These are phyloP conservation scores for Crithidia mellificae DNA, from an alignment of 208 protist species.

Conservation along the genomic window DNA sequence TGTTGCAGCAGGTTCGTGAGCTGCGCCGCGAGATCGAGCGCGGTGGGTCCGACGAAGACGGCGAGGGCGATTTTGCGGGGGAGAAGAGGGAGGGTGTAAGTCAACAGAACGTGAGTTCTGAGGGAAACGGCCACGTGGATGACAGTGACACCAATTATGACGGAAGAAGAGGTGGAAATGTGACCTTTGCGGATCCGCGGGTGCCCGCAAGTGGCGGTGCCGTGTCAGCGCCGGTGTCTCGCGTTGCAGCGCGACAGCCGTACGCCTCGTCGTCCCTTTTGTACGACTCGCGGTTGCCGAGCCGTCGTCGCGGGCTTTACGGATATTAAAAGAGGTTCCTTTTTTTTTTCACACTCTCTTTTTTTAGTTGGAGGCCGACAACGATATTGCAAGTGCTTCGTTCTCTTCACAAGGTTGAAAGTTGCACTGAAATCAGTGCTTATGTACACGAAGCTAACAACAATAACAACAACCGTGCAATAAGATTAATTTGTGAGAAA, in stretches of 20 bases:
- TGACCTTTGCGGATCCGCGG: not conserved
- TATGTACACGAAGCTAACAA: too few relatives aligned
- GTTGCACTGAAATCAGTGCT: too few relatives aligned
- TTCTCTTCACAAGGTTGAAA: too few relatives aligned
- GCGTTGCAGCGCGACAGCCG: not conserved
- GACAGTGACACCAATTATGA: too few relatives aligned
- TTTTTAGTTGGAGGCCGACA: too few relatives aligned
- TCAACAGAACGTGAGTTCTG: too few relatives aligned
- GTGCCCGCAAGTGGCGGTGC: not conserved
- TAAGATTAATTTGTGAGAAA: too few relatives aligned
- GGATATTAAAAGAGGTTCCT: not conserved
- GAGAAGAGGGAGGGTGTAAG: not conserved
- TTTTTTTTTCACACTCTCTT: not conserved
- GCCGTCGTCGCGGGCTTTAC: not conserved
- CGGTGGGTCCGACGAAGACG: not conserved
- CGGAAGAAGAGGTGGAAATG: not conserved
- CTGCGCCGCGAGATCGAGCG: constrained; percentile 32
- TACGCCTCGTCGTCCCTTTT: not conserved
- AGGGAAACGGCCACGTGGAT: too few relatives aligned
- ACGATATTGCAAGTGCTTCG: too few relatives aligned
- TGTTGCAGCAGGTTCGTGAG: constrained; percentile 39
- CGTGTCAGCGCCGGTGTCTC: not conserved
- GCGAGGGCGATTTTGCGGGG: not conserved
- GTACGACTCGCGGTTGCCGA: constrained; percentile 12
- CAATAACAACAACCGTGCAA: too few relatives aligned